These are phyloP conservation scores for Galerina marginata DNA, from an alignment of 768 basidiomycete species.

Conservation along the genomic window DNA sequence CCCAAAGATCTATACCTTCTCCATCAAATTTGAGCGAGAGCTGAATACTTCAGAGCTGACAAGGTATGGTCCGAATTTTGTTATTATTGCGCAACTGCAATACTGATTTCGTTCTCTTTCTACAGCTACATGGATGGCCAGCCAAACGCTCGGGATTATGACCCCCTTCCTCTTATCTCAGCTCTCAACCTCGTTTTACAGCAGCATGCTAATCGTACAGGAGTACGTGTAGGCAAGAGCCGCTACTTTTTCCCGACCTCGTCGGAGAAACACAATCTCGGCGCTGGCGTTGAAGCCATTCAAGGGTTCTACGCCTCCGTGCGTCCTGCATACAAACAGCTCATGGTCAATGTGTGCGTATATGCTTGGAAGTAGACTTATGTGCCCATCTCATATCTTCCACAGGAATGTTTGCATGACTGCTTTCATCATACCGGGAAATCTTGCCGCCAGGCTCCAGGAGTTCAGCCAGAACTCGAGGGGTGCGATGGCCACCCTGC, in stretches of 20 bases:
- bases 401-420: constrained; percentile 59
- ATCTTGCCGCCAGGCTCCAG: constrained; percentile 62
- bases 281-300: constrained; percentile 42
- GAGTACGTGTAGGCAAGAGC: constrained; percentile 58
- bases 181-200: constrained; percentile 65
- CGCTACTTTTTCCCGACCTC: constrained; percentile 58
- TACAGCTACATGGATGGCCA: constrained; percentile 58
- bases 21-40: constrained; percentile 46
- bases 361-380: background rate
- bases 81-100: background rate
- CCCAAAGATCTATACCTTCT: constrained; percentile 47
- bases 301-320: constrained; percentile 58
- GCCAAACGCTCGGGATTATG: constrained; percentile 46
- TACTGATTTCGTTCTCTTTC: background rate
- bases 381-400: background rate
- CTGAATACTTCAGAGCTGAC: constrained; percentile 39
- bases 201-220: constrained; percentile 49
- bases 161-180: constrained; percentile 55
- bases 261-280: constrained; percentile 31
- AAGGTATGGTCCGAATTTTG: constrained; percentile 29
- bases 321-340: constrained; percentile 50
- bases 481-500: constrained; percentile 52
- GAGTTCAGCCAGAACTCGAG: constrained; percentile 49
- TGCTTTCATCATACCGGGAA: constrained; percentile 62
- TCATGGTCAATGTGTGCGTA: constrained; percentile 60